Evolutionary conservation across 306 rosid genomes (phyloP), one percentile per base, ranked within the genome.

Genomic region (Argentina anserina): DNA sequence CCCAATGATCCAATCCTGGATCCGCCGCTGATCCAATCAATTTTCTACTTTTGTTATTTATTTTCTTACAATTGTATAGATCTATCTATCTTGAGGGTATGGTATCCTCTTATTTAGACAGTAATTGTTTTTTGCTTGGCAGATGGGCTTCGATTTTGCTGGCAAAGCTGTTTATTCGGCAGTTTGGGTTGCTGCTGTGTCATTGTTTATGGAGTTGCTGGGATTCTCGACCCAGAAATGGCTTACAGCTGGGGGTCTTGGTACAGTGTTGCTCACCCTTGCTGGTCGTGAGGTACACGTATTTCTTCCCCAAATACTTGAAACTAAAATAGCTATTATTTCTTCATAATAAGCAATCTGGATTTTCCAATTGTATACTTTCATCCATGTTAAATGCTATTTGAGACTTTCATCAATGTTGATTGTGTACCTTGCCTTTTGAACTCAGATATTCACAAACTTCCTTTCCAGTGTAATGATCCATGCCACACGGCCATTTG

Each of bases 211-310:
- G 97, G 99, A 95, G 84, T 81, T 95, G 84, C 87, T 95, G 59
- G 99, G 99, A 72, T 95, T 91, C 85, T 95, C 99, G 81, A 86
- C 97, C 78, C 97, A 95, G 81, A 95, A 69, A 87, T 95, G 97
- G 99, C 72, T 95, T 74, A 95, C 99, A 67, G 99, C 99, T 45
- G 99, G 99, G 76, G 97, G 99, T 91, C 92, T 95, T 65, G 97
- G 99, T 29, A 95, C 97, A 33, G 97, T 95, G 29, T 80, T 95
- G 81, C 91, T 95, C 55, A 95, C 99, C 47, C 97, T 95, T 70
- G 90, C 99, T 7, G 99, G 97, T 69, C 97, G 99, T 25, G 99
- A 95, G 99, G 99, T 95, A 84, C 66, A 42, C 15, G 55, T 75
- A 26, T 84, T 76, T 84, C 81, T 68, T 79, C 71, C 12, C 28